Evolutionary conservation across 140 eudicot genomes (phyloP).

Genomic region (Erigeron philadelphicus): DNA sequence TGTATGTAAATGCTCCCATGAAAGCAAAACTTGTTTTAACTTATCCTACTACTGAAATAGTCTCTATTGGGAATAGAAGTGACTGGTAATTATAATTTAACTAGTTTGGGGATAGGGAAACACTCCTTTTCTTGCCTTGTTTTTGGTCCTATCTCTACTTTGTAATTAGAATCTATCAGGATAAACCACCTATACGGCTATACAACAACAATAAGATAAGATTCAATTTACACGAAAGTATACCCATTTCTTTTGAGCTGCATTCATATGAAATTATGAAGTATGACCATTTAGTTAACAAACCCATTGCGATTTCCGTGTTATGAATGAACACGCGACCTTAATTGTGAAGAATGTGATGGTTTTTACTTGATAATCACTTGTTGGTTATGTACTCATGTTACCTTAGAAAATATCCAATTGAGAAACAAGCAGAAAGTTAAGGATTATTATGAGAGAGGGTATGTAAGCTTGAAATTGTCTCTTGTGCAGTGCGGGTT

Average conservation of each 20-base stretch:
- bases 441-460: background rate
- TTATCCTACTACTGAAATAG: background rate
- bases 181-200: background rate
- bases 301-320: background rate
- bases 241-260: background rate
- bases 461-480: background rate
- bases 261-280: background rate
- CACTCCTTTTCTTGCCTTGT: background rate
- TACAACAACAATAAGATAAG: background rate
- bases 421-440: background rate
- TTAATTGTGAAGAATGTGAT: background rate
- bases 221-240: background rate
- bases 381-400: background rate
- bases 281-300: background rate
- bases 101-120: slow-evolving; percentile 16
- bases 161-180: background rate
- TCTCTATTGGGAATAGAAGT: background rate
- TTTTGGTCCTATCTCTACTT: background rate
- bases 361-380: background rate
- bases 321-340: background rate
- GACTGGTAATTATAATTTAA: background rate
- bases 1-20: background rate
- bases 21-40: slow-evolving; percentile 13
- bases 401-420: background rate
- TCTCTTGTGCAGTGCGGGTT: background rate